Evolutionary conservation across 768 basidiomycete species (phyloP), one percentile per base, ranked within the genome.

Genomic region (Mrakia blollopis): DNA sequence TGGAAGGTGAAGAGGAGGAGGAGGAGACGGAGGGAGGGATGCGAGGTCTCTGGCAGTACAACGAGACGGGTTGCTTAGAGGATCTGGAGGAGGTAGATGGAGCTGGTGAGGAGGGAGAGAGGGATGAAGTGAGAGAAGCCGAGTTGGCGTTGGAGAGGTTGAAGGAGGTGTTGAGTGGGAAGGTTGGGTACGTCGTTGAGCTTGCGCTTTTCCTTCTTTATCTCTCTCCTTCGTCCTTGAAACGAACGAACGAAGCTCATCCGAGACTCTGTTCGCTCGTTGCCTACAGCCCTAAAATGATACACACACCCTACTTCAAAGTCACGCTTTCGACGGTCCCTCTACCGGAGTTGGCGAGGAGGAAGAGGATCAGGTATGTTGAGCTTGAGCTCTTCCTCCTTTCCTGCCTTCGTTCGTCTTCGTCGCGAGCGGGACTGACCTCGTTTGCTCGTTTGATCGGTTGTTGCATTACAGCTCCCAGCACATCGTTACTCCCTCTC

Each of bases 31-130:
- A 60, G 30, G 32, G 2, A 50, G 68, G 70, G 23, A 35, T 11
- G 39, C 47, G 35, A 13, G 76, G 72, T 3, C 47, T 77, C 6
- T 77, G 71, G 71, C 76, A 77, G 71, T 77, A 77, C 63, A 77
- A 77, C 63, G 73, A 74, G 63, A 65, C 73, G 44, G 73, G 73
- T 0, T 65, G 62, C 25, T 28, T 74, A n/a, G 73, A 74, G 30
- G 63, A 74, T 35, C 28, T 65, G 41, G 30, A 30, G 30, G 50
- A 18, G 23, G 41, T 18, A 6, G 23, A 14, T 37, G 18, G 21
- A 6, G 61, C 21, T 25, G 62, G 9, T 1, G 16, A 13, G 25
- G 54, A 25, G 41, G 50, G n/a, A 30, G 28, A 28, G 23, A 37
- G 65, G 8, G 52, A 37, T 25, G 32, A 54, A 65, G 32, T 60